These are phyloP conservation scores for Davidsoniella virescens DNA, from an alignment of 2,329 filamentous ascomycete species.

Conservation along the genomic window DNA sequence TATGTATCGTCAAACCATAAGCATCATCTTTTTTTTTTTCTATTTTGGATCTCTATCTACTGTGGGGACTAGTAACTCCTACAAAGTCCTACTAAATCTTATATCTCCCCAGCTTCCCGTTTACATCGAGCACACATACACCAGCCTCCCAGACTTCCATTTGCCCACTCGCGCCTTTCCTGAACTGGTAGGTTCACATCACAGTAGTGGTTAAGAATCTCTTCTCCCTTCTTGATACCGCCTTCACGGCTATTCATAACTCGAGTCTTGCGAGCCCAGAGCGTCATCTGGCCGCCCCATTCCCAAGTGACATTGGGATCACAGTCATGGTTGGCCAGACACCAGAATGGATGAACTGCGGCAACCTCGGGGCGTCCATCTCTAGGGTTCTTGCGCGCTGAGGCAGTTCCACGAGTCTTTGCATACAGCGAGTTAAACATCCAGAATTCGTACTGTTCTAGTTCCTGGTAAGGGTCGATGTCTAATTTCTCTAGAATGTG, in stretches of 20 bases:
- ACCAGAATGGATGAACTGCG: slow-evolving; percentile 91
- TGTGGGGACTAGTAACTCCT: too few relatives aligned
- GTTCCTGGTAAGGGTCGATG: slow-evolving; percentile 50
- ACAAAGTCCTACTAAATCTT: not conserved
- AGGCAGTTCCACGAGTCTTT: slow-evolving; percentile 87
- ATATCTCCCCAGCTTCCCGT: slow-evolving; percentile 39
- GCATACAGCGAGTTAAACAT: slow-evolving; percentile 81
- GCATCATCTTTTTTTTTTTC: not conserved
- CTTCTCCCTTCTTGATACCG: slow-evolving; percentile 61
- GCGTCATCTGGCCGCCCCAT: slow-evolving; percentile 65
- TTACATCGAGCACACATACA: slow-evolving; percentile 77
- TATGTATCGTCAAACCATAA: too few relatives aligned
- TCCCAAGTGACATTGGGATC: slow-evolving; percentile 92
- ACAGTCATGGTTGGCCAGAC: slow-evolving; percentile 89
- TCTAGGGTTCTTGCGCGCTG: slow-evolving; percentile 58
- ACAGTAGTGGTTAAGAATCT: slow-evolving; percentile 89
- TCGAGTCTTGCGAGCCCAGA: slow-evolving; percentile 44
- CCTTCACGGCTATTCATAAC: slow-evolving; percentile 33
- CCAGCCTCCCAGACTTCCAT: slow-evolving; percentile 70
- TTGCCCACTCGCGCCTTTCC: slow-evolving; percentile 75
- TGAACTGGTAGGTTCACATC: slow-evolving; percentile 65
- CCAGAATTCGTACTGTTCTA: slow-evolving; percentile 54
- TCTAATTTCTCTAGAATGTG: slow-evolving; percentile 76
- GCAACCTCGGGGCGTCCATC: slow-evolving; percentile 80
- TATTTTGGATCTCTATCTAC: not conserved